Percentiles rank a stretch among this genome's conserved stretches.
Evolutionary conservation across 257 asterid genomes (phyloP).

Genomic region (Solanum chilense): DNA sequence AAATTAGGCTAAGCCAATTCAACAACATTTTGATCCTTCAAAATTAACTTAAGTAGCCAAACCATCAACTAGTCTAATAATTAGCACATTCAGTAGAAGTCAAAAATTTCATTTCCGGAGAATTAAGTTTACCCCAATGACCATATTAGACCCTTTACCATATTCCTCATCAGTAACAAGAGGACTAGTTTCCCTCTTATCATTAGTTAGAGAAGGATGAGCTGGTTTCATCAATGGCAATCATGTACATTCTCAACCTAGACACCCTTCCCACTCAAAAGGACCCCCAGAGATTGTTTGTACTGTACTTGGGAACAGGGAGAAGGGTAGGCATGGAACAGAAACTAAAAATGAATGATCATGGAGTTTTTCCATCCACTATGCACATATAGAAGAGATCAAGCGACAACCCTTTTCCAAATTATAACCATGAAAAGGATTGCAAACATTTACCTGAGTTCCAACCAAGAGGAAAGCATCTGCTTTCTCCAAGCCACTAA

Average conservation of each 20-base stretch:
- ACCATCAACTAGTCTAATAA: background rate
- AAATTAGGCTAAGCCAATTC: background rate
- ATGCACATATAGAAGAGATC: background rate
- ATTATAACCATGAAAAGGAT: background rate
- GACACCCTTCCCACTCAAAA: background rate
- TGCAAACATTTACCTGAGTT: constrained; percentile 60
- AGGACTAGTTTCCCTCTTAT: background rate
- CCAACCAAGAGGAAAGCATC: constrained; percentile 95
- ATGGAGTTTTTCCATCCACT: background rate
- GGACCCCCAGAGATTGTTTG: background rate
- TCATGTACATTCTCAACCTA: background rate
- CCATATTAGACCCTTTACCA: background rate
- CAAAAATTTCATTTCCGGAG: background rate
- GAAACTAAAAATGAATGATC: background rate
- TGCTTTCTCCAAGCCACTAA: constrained; percentile 90
- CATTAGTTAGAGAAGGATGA: background rate
- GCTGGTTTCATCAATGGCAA: background rate
- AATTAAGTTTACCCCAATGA: background rate
- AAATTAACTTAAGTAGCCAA: background rate
- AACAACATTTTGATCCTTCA: background rate
- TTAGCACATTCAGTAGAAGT: background rate
- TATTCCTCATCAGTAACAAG: background rate
- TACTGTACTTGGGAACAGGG: background rate
- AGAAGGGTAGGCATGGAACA: background rate
- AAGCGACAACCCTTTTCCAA: background rate